Evolutionary conservation across 2,329 filamentous ascomycete species (phyloP).

Genomic region (Colletotrichum ledebouriae): DNA sequence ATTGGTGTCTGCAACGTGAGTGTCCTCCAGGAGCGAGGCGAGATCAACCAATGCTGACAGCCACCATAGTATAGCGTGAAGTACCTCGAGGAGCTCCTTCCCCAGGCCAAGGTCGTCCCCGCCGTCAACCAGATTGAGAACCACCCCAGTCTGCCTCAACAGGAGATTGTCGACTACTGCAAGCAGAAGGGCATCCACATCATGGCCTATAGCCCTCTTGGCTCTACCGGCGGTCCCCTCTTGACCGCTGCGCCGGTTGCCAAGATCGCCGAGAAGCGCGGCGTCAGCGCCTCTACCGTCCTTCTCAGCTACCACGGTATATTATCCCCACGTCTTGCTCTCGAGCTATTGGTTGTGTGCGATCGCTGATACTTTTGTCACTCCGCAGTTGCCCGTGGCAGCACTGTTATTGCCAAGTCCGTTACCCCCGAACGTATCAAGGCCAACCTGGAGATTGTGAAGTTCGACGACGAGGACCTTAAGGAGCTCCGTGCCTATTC

Average conservation of each 20-base stretch:
- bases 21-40: neutral
- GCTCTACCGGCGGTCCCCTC: conserved; percentile 74
- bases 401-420: conserved; percentile 80
- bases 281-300: conserved; percentile 71
- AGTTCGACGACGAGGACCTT: conserved; percentile 74
- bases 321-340: conserved; percentile 46
- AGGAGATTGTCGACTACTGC: conserved; percentile 79
- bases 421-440: conserved; percentile 77
- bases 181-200: conserved; percentile 77
- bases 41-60: conserved; percentile 1
- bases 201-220: conserved; percentile 79
- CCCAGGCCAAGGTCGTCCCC: conserved; percentile 66
- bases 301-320: conserved; percentile 80
- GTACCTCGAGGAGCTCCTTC: conserved; percentile 69
- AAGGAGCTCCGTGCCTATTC: conserved; percentile 69
- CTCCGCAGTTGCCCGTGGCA: conserved; percentile 72
- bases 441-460: conserved; percentile 76
- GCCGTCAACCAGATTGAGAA: conserved; percentile 82
- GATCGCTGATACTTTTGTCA: conserved; percentile 2
- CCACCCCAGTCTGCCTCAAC: conserved; percentile 78
- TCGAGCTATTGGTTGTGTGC: neutral
- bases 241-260: conserved; percentile 73
- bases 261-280: conserved; percentile 74
- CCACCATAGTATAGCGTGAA: conserved; percentile 63
- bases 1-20: conserved; percentile 70